Base-by-base conservation (phyloP, 345 rosid species). In the Moringa oleifera region DNA sequence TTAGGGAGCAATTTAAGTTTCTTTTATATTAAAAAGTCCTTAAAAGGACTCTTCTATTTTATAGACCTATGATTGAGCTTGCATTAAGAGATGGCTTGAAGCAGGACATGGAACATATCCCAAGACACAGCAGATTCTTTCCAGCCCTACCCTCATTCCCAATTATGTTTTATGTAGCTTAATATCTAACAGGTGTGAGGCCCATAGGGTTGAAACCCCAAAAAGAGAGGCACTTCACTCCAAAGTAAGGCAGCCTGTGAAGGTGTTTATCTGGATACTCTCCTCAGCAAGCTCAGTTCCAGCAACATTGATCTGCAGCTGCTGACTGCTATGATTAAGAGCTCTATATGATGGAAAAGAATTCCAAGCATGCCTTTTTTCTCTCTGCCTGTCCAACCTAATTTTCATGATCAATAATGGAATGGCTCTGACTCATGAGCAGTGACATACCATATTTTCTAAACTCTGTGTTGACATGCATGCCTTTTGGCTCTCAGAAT, bases 41-140 rank as follows among this genome's bases (percentile, higher is more conserved):
- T 28, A 28, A 3, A 28, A 28, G 33, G 3, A 3, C 33, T 28
- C 33, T 28, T 28, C 8, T 28, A 28, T 12, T 47, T 47, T 47
- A 17, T 47, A 2, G 51, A 82, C 90, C 0, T 87, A 77, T 33
- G 86, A 87, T 58, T 76, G 86, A 20, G 75, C 54, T 58, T 87
- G 90, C 10, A 87, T 87, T 52, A 75, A 85, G 7, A 80, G 74
- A 24, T 87, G 94, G 94, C 80, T 87, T 62, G 79, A 84, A 53
- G 73, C 86, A 0, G 90, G 94, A 33, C 90, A 84, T 75, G 81
- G 78, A 21, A 79, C 85, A 0, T 87, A 90, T 75, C 94, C 88
- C 0, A 87, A 77, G 53, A 87, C 86, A 2, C 88, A 85, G 31
- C 84, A 78, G 61, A 79, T 76, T 68, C 76, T 87, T 53, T 80